Base-by-base conservation (phyloP, 2,329 filamentous ascomycete species). In the Cordyceps pruinosa region DNA sequence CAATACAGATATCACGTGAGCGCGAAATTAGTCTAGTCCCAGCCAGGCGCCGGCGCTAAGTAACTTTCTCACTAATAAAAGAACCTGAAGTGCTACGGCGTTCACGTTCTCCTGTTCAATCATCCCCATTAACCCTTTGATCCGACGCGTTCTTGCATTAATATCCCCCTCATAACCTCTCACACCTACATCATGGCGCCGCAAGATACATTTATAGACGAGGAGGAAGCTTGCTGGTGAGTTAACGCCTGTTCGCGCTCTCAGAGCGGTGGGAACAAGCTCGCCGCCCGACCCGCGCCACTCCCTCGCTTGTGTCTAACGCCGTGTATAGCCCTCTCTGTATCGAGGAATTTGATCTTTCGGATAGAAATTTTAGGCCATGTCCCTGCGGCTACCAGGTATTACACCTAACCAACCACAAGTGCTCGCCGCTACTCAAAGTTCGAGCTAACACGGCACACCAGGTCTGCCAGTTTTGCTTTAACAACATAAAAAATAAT, bases 381-480 rank as follows among this genome's bases (percentile, higher is more conserved):
- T 99, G 94, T 77, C 93, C 93, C 58, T 99, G 94, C 70, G 94
- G 94, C 61, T 99, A 99, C 69, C 93, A 97, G 84, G 93, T 97
- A 82, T 61, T n/a, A n/a, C n/a, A n/a, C n/a, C 80, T 57, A 17
- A 42, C 63, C 51, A 26, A 46, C 12, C 4, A 34, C 12, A 35
- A 45, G 12, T 25, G 15, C 28, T 17, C 5, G 23, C 17, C 17
- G 19, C 39, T 26, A 5, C 23, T 21, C 25, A 4, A 25, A 25
- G 50, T 45, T 56, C 15, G 37, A 49, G 26, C 39, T 62, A 53
- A 63, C 59, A 60, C 25, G 46, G 67, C n/a, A 13, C 17, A 37
- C n/a, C 45, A 97, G 92, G 93, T 99, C 71, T 99, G 94, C 74
- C 95, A 99, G 78, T 99, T 99, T 75, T 99, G 94, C 76, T 99